Base-by-base conservation (phyloP, 2,329 filamentous ascomycete genomes). In the Phialophora verrucosa region DNA sequence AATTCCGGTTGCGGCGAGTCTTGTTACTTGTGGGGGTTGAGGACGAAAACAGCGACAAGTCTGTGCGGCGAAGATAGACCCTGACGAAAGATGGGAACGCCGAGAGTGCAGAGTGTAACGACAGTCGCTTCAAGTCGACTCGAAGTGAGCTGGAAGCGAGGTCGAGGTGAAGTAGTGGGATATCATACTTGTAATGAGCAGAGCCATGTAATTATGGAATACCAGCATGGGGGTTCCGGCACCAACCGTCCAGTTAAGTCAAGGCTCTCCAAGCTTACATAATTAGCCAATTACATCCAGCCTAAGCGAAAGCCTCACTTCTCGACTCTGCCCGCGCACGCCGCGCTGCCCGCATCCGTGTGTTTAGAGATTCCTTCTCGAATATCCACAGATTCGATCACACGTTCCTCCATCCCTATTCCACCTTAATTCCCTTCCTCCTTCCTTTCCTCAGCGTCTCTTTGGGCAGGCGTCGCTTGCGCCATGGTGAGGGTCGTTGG, bases 1-100 rank as follows among this genome's bases (percentile, higher is more conserved):
- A 23, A 62, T 65, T 67, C 69, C 67, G 67, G 25, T 58, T 63
- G 60, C 63, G 47, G 66, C 31, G 56, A 38, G 6, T 59, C 57
- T 55, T 65, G 56, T 47, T 65, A 57, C 63, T 62, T 38, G 47
- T 32, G 59, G 49, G 49, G 49, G 17, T 35, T 17, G 14, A 44
- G 38, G 38, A 44, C 38, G 38, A 44, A 44, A 8, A n/a, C 38
- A 20, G 38, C 38, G 38, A n/a, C 17, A 3, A 6, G 5, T 17
- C 38, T n/a, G 14, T 42, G 17, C 5, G 38, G 14, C 14, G 38
- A n/a, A 44, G 38, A n/a, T 20, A n/a, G 38, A n/a, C 1, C 6
- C 38, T n/a, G 17, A 47, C 47, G 59, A 54, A 23, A 59, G 17
- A 14, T 23, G 25, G 20, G 27, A 35, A 47, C 25, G n/a, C 17